Evolutionary conservation across 352 stramenopile species (phyloP), one percentile per base, ranked within the genome.

Genomic region (Phytophthora vignae): DNA sequence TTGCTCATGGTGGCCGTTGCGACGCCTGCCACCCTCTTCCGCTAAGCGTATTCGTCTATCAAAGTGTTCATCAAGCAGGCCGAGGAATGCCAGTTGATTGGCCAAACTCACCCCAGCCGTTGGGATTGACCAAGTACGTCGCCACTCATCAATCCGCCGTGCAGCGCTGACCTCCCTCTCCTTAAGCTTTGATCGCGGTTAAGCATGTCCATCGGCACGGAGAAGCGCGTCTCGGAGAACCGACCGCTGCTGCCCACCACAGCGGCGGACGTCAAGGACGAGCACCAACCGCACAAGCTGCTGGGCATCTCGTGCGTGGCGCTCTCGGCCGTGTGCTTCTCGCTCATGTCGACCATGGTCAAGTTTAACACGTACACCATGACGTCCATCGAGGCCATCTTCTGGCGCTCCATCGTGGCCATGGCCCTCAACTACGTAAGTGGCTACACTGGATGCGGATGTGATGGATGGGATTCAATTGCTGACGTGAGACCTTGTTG

Each of bases 311-410:
- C 78, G 56, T 90, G 76, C 61, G 85, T 95, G 21, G 88, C 88
- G 12, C 62, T 82, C 31, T 95, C 88, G 38, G 86, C 88, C 27
- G 79, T 95, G 48, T 93, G 85, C 73, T 95, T 95, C 68, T 92
- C 83, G 60, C 73, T 93, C 78, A 93, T 94, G 85, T 93, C 88
- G 15, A 93, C 83, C 15, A 76, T 93, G 54, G 55, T 93, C 77
- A 95, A 95, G 82, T 91, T 84, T 62, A 84, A 84, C 44, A 91
- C 84, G 46, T 90, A 79, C 76, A 82, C 68, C 40, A 92, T 94
- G 84, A 87, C 85, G n/a, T 90, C 88, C 8, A 86, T 94, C 56
- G 88, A 94, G 56, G 84, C 81, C 53, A 83, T 95, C 64, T 92
- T 95, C 71, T 95, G 86, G 88, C 84, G 86, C 40, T 92, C 84